Percentiles rank a stretch among this genome's conserved stretches.
Conservation (phyloP, 192 early-diverging fungal species). For the Radiomyces spectabilis region DNA sequence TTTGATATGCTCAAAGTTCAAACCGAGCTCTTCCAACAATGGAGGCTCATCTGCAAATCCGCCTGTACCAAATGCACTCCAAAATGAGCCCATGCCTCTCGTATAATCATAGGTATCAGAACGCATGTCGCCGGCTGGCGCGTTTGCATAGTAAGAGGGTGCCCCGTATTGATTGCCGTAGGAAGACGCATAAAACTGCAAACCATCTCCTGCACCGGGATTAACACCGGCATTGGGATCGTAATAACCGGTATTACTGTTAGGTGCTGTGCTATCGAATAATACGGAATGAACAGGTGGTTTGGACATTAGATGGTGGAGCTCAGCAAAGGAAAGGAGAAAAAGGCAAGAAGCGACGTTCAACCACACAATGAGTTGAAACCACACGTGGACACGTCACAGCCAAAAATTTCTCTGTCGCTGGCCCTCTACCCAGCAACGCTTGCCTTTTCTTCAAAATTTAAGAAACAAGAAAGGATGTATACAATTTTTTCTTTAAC, state of each 20-base stretch:
- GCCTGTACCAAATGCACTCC: slow-evolving; percentile 86
- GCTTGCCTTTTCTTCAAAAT: too few relatives aligned
- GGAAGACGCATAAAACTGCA: slow-evolving; percentile 45
- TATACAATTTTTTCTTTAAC: too few relatives aligned
- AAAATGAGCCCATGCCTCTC: slow-evolving; percentile 19
- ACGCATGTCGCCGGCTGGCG: slow-evolving; percentile 21
- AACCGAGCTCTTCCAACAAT: slow-evolving; percentile 91
- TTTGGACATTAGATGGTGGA: too few relatives aligned
- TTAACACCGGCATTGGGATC: slow-evolving; percentile 2
- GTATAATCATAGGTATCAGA: slow-evolving; percentile 11
- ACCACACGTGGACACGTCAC: too few relatives aligned
- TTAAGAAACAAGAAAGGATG: too few relatives aligned
- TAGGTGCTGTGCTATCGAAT: slow-evolving; percentile 19
- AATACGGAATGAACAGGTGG: slow-evolving; percentile 32
- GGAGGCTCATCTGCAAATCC: slow-evolving; percentile 91
- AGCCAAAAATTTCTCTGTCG: too few relatives aligned
- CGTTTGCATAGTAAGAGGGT: slow-evolving; percentile 22
- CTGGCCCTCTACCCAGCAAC: too few relatives aligned
- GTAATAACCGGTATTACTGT: slow-evolving; percentile 19
- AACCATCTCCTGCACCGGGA: slow-evolving; percentile 29
- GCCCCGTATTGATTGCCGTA: slow-evolving; percentile 15
- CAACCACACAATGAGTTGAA: too few relatives aligned
- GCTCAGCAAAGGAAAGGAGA: too few relatives aligned
- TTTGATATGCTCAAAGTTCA: slow-evolving; percentile 91
- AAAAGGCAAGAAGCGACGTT: too few relatives aligned